phyloP scores from a whole-genome alignment of 139 green algal species.

The Limnomonas spitsbergensis region DNA sequence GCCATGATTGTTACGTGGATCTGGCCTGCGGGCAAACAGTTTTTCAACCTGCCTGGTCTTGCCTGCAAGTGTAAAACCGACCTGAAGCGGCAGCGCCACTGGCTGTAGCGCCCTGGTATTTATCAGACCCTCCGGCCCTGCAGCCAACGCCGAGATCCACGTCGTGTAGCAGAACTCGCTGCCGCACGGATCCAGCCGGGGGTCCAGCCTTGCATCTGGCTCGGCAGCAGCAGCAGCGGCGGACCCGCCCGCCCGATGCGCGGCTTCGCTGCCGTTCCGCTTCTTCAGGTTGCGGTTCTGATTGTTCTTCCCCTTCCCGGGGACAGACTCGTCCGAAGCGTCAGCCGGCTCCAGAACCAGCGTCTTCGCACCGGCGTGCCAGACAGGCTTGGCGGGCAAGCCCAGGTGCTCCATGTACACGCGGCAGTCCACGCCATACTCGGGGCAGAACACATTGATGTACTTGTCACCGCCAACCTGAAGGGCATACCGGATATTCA shows the following conservation, averaged over 20 bases:
- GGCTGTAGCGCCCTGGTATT: background rate
- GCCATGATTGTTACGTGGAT: slow-evolving; percentile 4
- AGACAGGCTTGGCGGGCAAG: background rate
- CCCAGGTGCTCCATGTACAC: background rate
- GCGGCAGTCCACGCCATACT: slow-evolving; percentile 47
- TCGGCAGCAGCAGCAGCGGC: background rate
- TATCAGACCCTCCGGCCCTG: background rate
- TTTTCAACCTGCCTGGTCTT: background rate
- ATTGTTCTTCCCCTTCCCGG: background rate
- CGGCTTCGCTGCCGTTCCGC: background rate
- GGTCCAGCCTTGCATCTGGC: no score
- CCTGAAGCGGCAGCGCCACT: slow-evolving; percentile 6
- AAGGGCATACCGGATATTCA: no score
- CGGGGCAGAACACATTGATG: slow-evolving; percentile 74
- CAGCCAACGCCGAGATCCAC: background rate
- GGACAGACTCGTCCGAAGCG: background rate
- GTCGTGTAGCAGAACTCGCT: background rate
- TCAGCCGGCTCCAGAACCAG: background rate
- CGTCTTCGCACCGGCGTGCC: background rate
- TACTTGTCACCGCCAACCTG: slow-evolving; percentile 65
- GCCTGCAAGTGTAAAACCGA: background rate
- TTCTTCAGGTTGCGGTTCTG: background rate
- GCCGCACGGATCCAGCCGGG: background rate
- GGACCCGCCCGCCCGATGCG: background rate
- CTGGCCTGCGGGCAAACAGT: background rate